Conservation (phyloP, 331 rosid genomes). For the Acacia pycnantha region DNA sequence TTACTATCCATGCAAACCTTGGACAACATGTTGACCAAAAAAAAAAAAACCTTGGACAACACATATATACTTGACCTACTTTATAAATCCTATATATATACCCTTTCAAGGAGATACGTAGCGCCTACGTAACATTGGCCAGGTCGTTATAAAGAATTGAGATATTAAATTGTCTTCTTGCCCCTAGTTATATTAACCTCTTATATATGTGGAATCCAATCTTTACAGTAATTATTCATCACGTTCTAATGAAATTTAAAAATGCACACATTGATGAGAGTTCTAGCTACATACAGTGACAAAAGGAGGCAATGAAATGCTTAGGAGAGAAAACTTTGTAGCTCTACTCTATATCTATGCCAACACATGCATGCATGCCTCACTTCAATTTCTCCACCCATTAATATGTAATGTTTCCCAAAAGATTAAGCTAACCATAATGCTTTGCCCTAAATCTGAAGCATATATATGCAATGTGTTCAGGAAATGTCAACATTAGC, state of each 20-base stretch:
- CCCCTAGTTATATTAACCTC: neutral
- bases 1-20: neutral
- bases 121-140: neutral
- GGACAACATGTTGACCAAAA: too few species aligned
- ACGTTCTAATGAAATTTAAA: neutral
- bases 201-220: neutral
- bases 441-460: neutral
- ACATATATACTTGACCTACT: neutral
- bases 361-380: neutral
- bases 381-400: neutral
- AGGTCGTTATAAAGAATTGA: neutral
- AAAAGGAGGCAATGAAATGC: neutral
- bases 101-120: neutral
- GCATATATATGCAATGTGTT: neutral
- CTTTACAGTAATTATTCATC: too few species aligned
- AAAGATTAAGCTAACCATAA: neutral
- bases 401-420: neutral
- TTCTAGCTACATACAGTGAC: neutral
- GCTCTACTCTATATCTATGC: too few species aligned
- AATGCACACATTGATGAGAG: neutral
- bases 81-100: neutral
- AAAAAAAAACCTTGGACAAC: neutral
- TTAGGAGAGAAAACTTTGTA: neutral
- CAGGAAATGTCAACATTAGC: neutral
- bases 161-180: neutral